Evolutionary conservation across 2,329 filamentous ascomycete genomes (phyloP), one percentile per base, ranked within the genome.

Genomic region (Xylaria multiplex): DNA sequence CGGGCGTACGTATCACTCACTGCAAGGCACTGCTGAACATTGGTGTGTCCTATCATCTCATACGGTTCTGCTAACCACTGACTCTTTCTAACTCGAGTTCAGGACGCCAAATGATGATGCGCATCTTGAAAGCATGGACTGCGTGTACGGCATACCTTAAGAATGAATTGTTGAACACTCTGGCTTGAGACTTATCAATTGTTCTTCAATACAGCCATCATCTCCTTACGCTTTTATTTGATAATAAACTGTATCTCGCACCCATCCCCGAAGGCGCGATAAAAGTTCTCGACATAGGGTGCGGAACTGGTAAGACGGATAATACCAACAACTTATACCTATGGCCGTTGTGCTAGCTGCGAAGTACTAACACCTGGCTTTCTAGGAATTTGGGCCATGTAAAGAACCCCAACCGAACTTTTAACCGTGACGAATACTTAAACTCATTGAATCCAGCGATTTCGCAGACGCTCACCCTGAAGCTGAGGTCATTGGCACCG

Each of bases 401-500:
- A 67, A 32, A 71, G 61, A 56, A 19, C 40, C 58, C 35, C 24
- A 24, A 14, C 16, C 40, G 9, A 42, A n/a, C 42, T 40, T 19
- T 32, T 43, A 50, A 40, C 45, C 37, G 55, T 62, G 7, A 57
- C 53, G 19, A 40, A 62, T 48, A 46, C 42, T 52, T 40, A 52
- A 52, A 49, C 49, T 43, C 24, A 48, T n/a, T 16, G n/a, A 19
- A 35, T 16, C 40, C 32, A 86, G 88, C 66, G 85, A 85, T 69
- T 73, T 79, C 71, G 70, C 80, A 64, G 76, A 85, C 59, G 64
- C 78, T 1, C 81, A 84, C 59, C 83, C 84, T 22, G 74, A 80
- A 59, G 81, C 77, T 46, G 79, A 75, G 78, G 85, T 77, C 2
- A 81, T 82, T 45, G 86, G 86, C 9, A 84, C 85, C 2, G 86